Percentiles rank a stretch among this genome's conserved stretches.
phyloP scores from a whole-genome alignment of 306 rosid genomes.

The Medicago ruthenica region DNA sequence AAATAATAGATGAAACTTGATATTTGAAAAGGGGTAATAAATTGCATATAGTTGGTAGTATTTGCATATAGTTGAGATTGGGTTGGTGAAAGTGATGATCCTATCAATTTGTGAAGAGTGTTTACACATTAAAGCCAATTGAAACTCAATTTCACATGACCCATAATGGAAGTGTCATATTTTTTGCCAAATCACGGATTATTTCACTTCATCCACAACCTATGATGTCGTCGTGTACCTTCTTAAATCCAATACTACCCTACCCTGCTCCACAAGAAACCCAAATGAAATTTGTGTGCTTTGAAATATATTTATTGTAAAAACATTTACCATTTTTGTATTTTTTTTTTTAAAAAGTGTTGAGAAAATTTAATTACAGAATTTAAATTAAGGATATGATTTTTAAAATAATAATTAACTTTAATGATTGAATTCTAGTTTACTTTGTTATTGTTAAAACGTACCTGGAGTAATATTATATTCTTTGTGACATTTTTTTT shows the following conservation, averaged over 20 bases:
- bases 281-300: constrained; percentile 8
- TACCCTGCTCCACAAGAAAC: not conserved
- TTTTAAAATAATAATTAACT: no score
- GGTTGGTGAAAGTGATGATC: constrained; percentile 33
- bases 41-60: constrained; percentile 25
- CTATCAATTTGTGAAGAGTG: not conserved
- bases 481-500: no score
- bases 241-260: constrained; percentile 2
- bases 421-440: no score
- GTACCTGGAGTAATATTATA: not conserved
- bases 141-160: not conserved
- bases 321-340: no score
- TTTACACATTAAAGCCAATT: not conserved
- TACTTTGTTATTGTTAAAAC: not conserved
- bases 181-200: constrained; percentile 40
- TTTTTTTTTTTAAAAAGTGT: no score
- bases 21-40: not conserved
- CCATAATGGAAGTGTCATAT: constrained; percentile 28
- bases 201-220: no score
- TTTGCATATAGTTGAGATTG: constrained; percentile 22
- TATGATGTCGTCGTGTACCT: not conserved
- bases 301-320: not conserved
- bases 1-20: not conserved
- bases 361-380: no score
- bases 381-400: no score